phyloP scores from a whole-genome alignment of 2,329 filamentous ascomycete species.

The Fusarium goolgardi region DNA sequence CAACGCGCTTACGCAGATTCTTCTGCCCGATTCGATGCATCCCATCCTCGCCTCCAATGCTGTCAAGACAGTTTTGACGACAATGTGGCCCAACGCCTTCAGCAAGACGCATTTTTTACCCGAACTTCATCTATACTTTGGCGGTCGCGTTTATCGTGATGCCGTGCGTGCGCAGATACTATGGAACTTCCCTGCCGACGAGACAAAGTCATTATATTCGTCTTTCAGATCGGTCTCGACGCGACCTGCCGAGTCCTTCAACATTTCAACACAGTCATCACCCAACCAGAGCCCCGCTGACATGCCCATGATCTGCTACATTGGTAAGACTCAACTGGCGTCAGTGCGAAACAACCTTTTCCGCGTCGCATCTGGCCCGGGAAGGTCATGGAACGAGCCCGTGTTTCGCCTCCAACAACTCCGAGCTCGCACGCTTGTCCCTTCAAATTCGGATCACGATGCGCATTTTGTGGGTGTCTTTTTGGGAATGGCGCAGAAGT shows the following conservation, averaged over 20 bases:
- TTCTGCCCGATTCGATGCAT: conserved; percentile 51
- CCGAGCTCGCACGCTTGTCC: conserved; percentile 60
- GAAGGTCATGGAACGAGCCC: conserved; percentile 57
- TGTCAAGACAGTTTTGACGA: conserved; percentile 58
- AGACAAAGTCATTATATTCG: conserved; percentile 43
- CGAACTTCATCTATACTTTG: conserved; percentile 64
- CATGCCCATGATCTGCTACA: conserved; percentile 58
- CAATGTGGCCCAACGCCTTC: conserved; percentile 57
- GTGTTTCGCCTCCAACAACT: conserved; percentile 61
- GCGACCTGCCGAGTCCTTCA: conserved; percentile 50
- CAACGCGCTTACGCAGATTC: conserved; percentile 57
- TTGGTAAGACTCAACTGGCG: conserved; percentile 61
- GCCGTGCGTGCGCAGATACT: conserved; percentile 62
- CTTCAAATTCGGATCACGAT: conserved; percentile 63
- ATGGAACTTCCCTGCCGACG: conserved; percentile 57
- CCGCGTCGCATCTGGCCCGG: conserved; percentile 57
- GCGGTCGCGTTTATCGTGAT: conserved; percentile 57
- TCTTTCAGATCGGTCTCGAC: conserved; percentile 55
- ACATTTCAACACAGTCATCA: conserved; percentile 41
- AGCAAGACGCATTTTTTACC: conserved; percentile 47
- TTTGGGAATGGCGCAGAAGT: conserved; percentile 67
- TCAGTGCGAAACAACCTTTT: conserved; percentile 61
- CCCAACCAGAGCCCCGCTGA: conserved; percentile 39
- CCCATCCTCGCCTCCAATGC: conserved; percentile 55
- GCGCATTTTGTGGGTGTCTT: conserved; percentile 64